Evolutionary conservation across 257 asterid genomes (phyloP).

Genomic region (Paulownia fortunei): DNA sequence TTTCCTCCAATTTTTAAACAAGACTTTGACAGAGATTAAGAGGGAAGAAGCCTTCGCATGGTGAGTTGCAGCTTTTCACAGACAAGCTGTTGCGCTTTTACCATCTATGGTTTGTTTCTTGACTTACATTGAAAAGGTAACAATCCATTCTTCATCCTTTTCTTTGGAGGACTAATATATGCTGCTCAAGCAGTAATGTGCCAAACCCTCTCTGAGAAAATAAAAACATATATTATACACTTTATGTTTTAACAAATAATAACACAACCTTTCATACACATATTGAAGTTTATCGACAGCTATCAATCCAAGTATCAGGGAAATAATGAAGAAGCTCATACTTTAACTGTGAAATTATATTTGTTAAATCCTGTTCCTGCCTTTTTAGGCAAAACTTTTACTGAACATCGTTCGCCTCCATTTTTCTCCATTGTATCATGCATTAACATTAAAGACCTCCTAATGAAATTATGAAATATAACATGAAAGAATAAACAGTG

Average conservation of each 20-base stretch:
- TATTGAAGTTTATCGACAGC: neutral
- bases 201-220: neutral
- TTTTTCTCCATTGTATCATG: neutral
- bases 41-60: neutral
- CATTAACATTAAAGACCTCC: neutral
- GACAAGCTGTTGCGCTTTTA: neutral
- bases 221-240: neutral
- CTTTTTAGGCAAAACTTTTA: neutral
- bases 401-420: neutral
- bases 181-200: neutral
- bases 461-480: neutral
- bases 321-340: neutral
- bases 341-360: neutral
- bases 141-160: neutral
- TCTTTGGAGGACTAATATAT: slow-evolving; percentile 1
- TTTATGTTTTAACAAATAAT: neutral
- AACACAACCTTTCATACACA: neutral
- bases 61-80: neutral
- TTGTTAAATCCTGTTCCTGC: neutral
- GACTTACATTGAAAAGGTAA: neutral
- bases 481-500: neutral
- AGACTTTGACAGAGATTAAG: neutral
- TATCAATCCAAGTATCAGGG: neutral
- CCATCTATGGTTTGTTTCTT: neutral
- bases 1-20: neutral